phyloP scores from a whole-genome alignment of 1,284 basidiomycete species.

The Somion occarium region DNA sequence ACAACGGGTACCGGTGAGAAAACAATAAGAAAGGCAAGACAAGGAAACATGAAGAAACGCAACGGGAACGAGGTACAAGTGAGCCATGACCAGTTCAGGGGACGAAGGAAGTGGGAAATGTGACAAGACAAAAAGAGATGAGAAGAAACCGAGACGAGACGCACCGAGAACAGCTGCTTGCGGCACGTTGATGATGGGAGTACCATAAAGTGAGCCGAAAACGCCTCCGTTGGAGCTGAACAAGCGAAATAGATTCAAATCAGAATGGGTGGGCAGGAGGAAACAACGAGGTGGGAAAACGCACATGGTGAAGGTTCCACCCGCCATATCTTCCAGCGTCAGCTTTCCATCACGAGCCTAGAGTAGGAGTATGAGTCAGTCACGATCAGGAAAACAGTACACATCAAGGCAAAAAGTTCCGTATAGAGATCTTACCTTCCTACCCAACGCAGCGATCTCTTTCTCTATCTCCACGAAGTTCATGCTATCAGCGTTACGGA shows the following conservation, averaged over 20 bases:
- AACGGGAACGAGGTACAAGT: background rate
- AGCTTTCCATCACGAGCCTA: slow-evolving; percentile 93
- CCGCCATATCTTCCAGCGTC: slow-evolving; percentile 94
- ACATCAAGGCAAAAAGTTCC: too few relatives aligned
- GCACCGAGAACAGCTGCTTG: slow-evolving; percentile 89
- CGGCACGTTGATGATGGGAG: slow-evolving; percentile 96
- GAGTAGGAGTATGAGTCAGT: slow-evolving; percentile 8
- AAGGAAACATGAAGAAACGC: background rate
- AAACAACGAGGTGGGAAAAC: slow-evolving; percentile 23
- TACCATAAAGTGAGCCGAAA: slow-evolving; percentile 95
- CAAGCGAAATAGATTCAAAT: slow-evolving; percentile 6
- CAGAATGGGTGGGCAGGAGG: slow-evolving; percentile 3
- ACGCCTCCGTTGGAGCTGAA: slow-evolving; percentile 95
- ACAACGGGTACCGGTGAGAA: background rate
- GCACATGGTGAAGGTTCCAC: slow-evolving; percentile 96
- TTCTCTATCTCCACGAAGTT: slow-evolving; percentile 90
- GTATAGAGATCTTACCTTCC: too few relatives aligned
- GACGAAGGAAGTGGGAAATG: background rate
- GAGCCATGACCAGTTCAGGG: background rate
- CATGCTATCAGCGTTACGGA: slow-evolving; percentile 87
- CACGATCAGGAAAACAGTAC: slow-evolving; percentile 3
- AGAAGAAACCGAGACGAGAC: slow-evolving; percentile 18
- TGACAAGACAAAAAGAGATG: background rate
- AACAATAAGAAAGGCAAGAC: background rate
- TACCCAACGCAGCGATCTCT: slow-evolving; percentile 86